Conservation (phyloP, 306 rosid species). For the Morella rubra region DNA sequence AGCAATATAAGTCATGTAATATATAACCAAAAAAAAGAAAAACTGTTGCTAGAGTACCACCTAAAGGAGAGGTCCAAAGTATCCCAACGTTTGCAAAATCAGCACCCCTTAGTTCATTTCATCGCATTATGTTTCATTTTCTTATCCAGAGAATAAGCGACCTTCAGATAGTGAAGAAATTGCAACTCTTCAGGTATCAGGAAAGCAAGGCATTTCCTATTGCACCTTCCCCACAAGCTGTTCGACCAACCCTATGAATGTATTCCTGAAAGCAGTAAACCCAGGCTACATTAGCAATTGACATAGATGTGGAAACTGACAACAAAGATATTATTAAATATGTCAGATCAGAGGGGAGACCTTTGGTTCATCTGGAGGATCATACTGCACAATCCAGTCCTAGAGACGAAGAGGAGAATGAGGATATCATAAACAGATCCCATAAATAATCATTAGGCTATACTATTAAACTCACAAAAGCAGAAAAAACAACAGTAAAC, state of each 20-base stretch:
- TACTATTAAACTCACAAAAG: neutral
- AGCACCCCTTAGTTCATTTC: neutral
- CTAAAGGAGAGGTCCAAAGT: too few relatives aligned
- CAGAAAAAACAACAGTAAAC: neutral
- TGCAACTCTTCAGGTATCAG: constrained; percentile 12
- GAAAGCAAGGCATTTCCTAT: constrained; percentile 6
- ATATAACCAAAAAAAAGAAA: too few relatives aligned
- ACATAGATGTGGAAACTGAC: constrained; percentile 6
- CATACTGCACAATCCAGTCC: constrained; percentile 99
- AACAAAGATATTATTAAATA: neutral
- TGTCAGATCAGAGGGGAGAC: constrained; percentile 27
- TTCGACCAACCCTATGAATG: constrained; percentile 96
- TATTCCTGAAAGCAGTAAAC: constrained; percentile 64
- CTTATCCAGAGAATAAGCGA: neutral
- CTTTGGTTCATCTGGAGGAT: constrained; percentile 99
- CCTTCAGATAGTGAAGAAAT: constrained; percentile 8
- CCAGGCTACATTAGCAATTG: constrained; percentile 11
- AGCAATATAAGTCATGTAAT: too few relatives aligned
- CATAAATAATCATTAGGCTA: neutral
- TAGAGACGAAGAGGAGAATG: constrained; percentile 39
- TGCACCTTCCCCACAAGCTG: constrained; percentile 94
- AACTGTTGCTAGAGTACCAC: neutral
- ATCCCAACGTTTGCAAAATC: neutral
- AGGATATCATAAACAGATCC: too few relatives aligned
- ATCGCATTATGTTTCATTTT: neutral